Percentiles rank a stretch among this genome's conserved stretches.
Conservation (phyloP, 1,284 basidiomycete species). For the Vanrija sp. region DNA sequence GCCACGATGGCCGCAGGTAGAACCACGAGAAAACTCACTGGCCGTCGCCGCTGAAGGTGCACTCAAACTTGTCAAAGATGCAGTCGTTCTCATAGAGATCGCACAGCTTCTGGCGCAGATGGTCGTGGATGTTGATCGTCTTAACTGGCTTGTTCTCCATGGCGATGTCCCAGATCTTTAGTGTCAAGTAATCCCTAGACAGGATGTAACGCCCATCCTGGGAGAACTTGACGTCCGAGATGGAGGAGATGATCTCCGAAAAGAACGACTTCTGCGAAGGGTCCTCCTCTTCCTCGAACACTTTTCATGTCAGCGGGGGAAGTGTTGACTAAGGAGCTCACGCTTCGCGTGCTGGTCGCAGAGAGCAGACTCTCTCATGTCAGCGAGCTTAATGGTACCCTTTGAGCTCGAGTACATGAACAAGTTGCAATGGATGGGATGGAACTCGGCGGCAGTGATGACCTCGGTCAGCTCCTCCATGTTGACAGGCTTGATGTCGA, state of each 20-base stretch:
- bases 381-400: constrained; percentile 99
- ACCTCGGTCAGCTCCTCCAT: constrained; percentile 99
- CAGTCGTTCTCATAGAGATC: constrained; percentile 99
- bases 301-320: constrained; percentile 57
- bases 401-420: constrained; percentile 99
- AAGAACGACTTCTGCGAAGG: constrained; percentile 97
- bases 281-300: constrained; percentile 98
- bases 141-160: constrained; percentile 97
- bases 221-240: constrained; percentile 99
- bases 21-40: constrained; percentile 53
- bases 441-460: constrained; percentile 98
- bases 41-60: constrained; percentile 91
- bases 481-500: constrained; percentile 99
- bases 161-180: constrained; percentile 99
- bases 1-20: background rate
- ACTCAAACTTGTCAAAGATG: constrained; percentile 99
- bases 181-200: constrained; percentile 91
- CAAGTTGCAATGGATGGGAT: constrained; percentile 93
- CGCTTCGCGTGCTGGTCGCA: constrained; percentile 97
- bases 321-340: constrained; percentile 51
- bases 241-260: constrained; percentile 99
- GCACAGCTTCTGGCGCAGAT: constrained; percentile 93
- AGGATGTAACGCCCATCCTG: constrained; percentile 95
- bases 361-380: constrained; percentile 97
- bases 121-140: constrained; percentile 98